These are phyloP conservation scores for Otatea glauca DNA, from an alignment of 176 grass and related monocot species.

Conservation along the genomic window DNA sequence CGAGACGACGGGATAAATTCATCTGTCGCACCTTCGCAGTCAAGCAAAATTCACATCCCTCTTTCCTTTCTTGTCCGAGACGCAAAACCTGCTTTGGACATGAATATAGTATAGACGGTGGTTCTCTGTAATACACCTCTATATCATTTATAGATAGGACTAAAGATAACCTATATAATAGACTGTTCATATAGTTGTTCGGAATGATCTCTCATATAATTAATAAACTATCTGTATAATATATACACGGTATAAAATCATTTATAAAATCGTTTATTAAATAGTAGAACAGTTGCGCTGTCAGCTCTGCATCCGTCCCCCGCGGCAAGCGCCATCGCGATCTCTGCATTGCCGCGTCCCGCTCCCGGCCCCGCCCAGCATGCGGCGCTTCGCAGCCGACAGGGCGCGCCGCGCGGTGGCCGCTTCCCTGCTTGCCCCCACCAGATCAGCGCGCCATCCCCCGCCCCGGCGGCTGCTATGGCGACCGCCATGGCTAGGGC, in stretches of 20 bases:
- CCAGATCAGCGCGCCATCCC: constrained; percentile 50
- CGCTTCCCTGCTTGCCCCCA: constrained; percentile 41
- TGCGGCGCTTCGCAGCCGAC: constrained; percentile 70
- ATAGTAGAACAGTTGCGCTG: neutral
- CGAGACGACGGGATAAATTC: neutral
- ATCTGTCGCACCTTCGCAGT: neutral
- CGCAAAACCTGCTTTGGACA: too few species aligned
- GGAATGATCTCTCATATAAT: too few species aligned
- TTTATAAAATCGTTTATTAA: too few species aligned
- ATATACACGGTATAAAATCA: too few species aligned
- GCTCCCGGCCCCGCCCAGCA: constrained; percentile 18
- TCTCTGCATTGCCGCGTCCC: constrained; percentile 1
- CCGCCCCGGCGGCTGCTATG: too few species aligned
- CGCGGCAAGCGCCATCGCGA: constrained; percentile 24
- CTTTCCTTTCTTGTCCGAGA: too few species aligned
- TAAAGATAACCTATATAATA: too few species aligned
- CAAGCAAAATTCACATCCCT: constrained; percentile 1
- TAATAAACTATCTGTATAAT: too few species aligned
- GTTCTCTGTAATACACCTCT: too few species aligned
- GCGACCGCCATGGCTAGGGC: constrained; percentile 47
- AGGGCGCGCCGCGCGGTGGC: constrained; percentile 54
- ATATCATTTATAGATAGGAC: too few species aligned
- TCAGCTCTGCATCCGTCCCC: neutral
- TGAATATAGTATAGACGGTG: too few species aligned
- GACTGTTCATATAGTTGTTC: too few species aligned